phyloP scores from a whole-genome alignment of 352 stramenopile genomes.

The Hyaloperonospora arabidopsidis region DNA sequence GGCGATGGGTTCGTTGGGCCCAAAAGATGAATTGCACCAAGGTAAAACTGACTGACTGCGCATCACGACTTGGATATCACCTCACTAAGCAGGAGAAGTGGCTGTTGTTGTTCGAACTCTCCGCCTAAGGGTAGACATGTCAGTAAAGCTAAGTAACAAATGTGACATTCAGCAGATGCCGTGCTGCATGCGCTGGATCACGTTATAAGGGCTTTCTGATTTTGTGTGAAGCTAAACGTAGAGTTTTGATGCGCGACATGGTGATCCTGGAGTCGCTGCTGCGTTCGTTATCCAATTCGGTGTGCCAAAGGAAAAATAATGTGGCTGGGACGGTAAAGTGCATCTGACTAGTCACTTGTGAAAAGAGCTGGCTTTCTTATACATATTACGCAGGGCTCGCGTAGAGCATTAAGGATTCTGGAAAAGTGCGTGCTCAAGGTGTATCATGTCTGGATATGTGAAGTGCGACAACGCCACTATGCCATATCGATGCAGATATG shows the following conservation, averaged over 20 bases:
- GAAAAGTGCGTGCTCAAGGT: too few species aligned
- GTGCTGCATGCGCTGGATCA: conserved; percentile 59
- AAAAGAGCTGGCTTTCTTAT: too few species aligned
- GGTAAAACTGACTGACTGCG: conserved; percentile 45
- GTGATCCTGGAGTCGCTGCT: conserved; percentile 66
- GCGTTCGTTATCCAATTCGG: conserved; percentile 69
- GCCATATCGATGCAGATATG: too few species aligned
- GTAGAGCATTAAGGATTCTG: too few species aligned
- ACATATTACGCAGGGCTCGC: too few species aligned
- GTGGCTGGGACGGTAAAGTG: conserved; percentile 64
- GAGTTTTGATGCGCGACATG: conserved; percentile 54
- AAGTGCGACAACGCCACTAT: too few species aligned
- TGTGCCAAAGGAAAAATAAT: conserved; percentile 63
- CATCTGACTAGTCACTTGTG: conserved; percentile 73
- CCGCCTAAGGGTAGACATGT: conserved; percentile 31
- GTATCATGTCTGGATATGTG: too few species aligned
- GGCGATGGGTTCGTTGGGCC: conserved; percentile 45
- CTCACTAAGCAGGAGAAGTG: conserved; percentile 56
- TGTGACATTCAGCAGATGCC: conserved; percentile 58
- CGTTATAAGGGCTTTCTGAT: conserved; percentile 71
- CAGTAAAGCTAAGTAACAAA: conserved; percentile 40
- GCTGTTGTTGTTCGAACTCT: conserved; percentile 46
- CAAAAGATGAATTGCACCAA: conserved; percentile 53
- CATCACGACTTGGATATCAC: conserved; percentile 46
- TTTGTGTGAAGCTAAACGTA: conserved; percentile 72